These are phyloP conservation scores for Globisporangium cederbergense DNA, from an alignment of 352 stramenopile genomes.

Conservation along the genomic window DNA sequence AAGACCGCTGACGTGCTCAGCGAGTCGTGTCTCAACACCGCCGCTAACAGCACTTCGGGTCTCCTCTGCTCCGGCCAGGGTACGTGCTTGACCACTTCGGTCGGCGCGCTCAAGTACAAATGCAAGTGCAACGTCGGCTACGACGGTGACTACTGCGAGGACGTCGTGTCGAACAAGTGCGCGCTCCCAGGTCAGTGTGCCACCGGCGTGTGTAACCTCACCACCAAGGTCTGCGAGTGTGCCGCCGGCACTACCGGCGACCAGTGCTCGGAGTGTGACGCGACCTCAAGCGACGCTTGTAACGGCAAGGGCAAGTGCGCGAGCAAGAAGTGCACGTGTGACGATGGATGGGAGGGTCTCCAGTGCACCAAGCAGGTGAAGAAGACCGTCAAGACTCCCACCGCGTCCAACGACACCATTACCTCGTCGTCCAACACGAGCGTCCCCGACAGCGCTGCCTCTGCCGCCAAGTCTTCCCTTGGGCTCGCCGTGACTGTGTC, in stretches of 20 bases:
- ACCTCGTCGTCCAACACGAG: constrained; percentile 14
- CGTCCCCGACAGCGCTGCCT: constrained; percentile 20
- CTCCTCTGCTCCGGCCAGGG: constrained; percentile 63
- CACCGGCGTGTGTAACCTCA: constrained; percentile 64
- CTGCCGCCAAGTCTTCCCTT: constrained; percentile 22
- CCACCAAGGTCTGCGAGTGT: constrained; percentile 63
- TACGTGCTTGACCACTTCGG: constrained; percentile 44
- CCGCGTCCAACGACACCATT: constrained; percentile 14
- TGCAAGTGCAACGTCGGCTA: constrained; percentile 78
- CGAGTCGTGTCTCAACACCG: constrained; percentile 46
- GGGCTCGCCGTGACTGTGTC: constrained; percentile 26
- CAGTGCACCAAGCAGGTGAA: constrained; percentile 70
- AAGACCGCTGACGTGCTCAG: constrained; percentile 38
- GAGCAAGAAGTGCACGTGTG: constrained; percentile 50
- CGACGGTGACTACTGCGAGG: constrained; percentile 52
- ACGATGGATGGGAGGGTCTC: constrained; percentile 54
- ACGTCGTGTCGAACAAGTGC: constrained; percentile 73
- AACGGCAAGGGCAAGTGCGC: constrained; percentile 57
- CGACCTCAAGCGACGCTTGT: constrained; percentile 49
- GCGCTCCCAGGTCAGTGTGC: constrained; percentile 65
- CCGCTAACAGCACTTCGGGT: constrained; percentile 39
- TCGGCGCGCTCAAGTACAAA: constrained; percentile 47
- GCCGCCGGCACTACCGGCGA: constrained; percentile 56
- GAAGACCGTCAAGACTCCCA: constrained; percentile 28
- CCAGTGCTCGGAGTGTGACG: constrained; percentile 73